Evolutionary conservation across 2,329 filamentous ascomycete genomes (phyloP).

Genomic region (Neofusicoccum kwambonambiense): DNA sequence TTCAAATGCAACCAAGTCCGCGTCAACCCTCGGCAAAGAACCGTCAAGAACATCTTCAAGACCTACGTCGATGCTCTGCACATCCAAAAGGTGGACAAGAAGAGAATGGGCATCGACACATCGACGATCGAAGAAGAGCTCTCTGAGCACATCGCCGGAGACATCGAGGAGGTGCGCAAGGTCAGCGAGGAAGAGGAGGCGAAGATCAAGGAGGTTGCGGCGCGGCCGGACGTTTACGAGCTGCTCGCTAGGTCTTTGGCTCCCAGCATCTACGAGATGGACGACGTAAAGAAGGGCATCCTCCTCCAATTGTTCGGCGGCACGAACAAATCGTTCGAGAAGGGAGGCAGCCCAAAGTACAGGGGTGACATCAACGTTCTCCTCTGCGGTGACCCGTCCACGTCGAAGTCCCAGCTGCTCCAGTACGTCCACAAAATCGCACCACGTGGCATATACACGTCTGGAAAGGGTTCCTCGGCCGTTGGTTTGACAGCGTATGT

Average conservation of each 20-base stretch:
- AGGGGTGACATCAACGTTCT: slow-evolving; percentile 97
- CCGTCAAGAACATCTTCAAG: slow-evolving; percentile 95
- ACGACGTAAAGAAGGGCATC: slow-evolving; percentile 98
- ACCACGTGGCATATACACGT: slow-evolving; percentile 78
- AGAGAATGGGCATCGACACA: slow-evolving; percentile 84
- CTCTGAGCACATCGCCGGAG: slow-evolving; percentile 67
- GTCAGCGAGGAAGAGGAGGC: slow-evolving; percentile 83
- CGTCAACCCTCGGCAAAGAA: slow-evolving; percentile 87
- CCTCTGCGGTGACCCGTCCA: slow-evolving; percentile 95
- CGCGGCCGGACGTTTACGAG: slow-evolving; percentile 86
- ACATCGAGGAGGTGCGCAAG: slow-evolving; percentile 79
- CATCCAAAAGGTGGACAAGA: slow-evolving; percentile 94
- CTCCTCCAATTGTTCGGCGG: slow-evolving; percentile 94
- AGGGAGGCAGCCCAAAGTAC: slow-evolving; percentile 92
- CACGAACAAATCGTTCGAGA: slow-evolving; percentile 96
- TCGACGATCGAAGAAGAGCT: slow-evolving; percentile 85
- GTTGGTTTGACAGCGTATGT: slow-evolving; percentile 77
- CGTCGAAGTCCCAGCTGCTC: slow-evolving; percentile 90
- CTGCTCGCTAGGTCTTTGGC: slow-evolving; percentile 86
- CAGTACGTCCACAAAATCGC: slow-evolving; percentile 97
- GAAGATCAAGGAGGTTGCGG: slow-evolving; percentile 79
- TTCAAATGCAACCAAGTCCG: slow-evolving; percentile 94
- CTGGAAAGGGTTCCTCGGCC: slow-evolving; percentile 72
- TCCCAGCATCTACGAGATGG: slow-evolving; percentile 95
- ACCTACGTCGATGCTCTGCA: slow-evolving; percentile 95